Percentiles rank a stretch among this genome's conserved stretches.
Conservation (phyloP, 768 basidiomycete species). For the Suillus plorans region DNA sequence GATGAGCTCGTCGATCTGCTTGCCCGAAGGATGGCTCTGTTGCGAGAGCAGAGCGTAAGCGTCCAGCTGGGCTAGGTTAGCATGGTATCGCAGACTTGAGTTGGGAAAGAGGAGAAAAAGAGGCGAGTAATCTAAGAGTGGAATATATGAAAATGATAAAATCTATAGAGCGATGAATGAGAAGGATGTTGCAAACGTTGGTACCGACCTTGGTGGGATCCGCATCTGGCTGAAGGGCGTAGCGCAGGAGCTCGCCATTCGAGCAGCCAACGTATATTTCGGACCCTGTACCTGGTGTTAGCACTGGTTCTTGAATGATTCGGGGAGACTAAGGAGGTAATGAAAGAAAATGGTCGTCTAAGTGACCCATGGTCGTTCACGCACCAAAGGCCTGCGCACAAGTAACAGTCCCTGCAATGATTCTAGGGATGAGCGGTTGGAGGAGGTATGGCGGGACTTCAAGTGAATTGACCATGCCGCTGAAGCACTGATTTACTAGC, state of each 20-base stretch:
- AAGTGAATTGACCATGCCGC: slow-evolving; percentile 29
- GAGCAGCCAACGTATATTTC: slow-evolving; percentile 88
- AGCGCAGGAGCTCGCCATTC: slow-evolving; percentile 83
- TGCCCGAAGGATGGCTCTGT: slow-evolving; percentile 65
- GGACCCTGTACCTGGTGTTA: slow-evolving; percentile 47
- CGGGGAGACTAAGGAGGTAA: slow-evolving; percentile 8
- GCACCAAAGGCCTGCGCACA: slow-evolving; percentile 62
- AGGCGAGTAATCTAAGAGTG: no score
- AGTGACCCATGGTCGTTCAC: slow-evolving; percentile 14
- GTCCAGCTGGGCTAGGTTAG: slow-evolving; percentile 39
- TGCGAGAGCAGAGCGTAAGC: slow-evolving; percentile 69
- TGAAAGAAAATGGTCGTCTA: slow-evolving; percentile 1
- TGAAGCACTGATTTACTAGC: background rate
- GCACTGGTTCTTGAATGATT: background rate
- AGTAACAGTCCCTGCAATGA: slow-evolving; percentile 26
- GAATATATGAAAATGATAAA: background rate
- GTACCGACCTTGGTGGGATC: slow-evolving; percentile 46
- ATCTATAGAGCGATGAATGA: no score
- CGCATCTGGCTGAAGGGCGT: slow-evolving; percentile 59
- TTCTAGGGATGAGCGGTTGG: slow-evolving; percentile 43
- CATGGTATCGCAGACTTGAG: background rate
- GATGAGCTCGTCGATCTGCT: slow-evolving; percentile 78
- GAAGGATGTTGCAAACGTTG: background rate
- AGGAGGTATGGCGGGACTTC: slow-evolving; percentile 65
- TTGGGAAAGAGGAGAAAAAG: background rate